Conservation (phyloP, 164 flowering plant species). For the Vitis rotundifolia region DNA sequence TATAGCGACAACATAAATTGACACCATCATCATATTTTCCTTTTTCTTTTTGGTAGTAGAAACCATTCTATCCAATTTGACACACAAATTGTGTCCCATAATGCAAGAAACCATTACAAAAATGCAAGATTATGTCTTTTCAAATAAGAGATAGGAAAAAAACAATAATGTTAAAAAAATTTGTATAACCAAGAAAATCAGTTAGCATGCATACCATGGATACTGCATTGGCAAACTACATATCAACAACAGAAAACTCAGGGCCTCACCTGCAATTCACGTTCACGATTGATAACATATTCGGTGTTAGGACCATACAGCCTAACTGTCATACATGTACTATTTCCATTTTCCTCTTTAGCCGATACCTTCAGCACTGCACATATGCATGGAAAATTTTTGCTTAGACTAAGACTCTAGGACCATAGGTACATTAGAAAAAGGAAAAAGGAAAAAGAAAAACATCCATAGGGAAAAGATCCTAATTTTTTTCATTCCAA, state of each 20-base stretch:
- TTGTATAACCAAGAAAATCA: no score
- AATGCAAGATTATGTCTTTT: no score
- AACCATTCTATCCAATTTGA: no score
- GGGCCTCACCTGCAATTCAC: conserved; percentile 70
- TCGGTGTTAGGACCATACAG: conserved; percentile 95
- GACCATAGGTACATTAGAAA: neutral
- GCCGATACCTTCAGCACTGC: conserved; percentile 88
- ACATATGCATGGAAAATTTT: conserved; percentile 10
- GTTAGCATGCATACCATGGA: no score
- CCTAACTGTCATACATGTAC: conserved; percentile 59
- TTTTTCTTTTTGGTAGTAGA: no score
- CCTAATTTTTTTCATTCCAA: no score
- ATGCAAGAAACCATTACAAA: no score
- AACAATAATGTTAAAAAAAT: no score
- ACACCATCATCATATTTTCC: no score
- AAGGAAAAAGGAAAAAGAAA: neutral
- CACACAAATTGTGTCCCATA: no score
- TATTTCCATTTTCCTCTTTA: conserved; percentile 52
- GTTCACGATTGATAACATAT: conserved; percentile 76
- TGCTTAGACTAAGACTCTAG: neutral
- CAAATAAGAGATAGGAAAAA: no score
- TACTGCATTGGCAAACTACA: neutral
- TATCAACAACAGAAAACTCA: neutral
- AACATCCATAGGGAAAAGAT: neutral
- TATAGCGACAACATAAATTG: no score